Evolutionary conservation across 257 asterid species (phyloP), one percentile per base, ranked within the genome.

Genomic region (Ophiorrhiza pumila): DNA sequence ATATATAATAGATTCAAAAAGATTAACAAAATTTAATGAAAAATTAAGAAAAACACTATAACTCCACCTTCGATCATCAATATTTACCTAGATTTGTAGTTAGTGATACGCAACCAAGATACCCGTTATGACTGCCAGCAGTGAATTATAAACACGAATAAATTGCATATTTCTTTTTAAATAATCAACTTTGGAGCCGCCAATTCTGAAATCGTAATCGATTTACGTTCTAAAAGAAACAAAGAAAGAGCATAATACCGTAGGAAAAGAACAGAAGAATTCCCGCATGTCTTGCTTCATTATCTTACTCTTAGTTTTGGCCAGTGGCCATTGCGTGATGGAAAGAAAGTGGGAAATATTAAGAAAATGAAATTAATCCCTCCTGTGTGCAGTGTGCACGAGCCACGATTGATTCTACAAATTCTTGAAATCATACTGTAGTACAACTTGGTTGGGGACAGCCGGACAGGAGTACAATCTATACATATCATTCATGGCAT

Each of bases 71-170:
- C n/a, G 22, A 34, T 35, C 7, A 37, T 1, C 42, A 35, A 64
- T n/a, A 9, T 5, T 37, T 49, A 18, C 55, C 25, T 8, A 5
- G 25, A 11, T 45, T n/a, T 69, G 52, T 37, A 41, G 23, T 65
- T 41, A n/a, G 35, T 65, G 53, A 29, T 41, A 65, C 52, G 53
- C 53, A 41, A 65, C 53, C 46, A 12, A 65, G 69, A 65, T 65
- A 23, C 69, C 37, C 68, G 22, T 63, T 49, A 63, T 63, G 25
- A 39, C 34, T 17, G 32, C 20, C 53, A 42, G 50, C 69, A 63
- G 18, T 22, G 27, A 34, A 39, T 32, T 7, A 27, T 8, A 4
- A 1, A 63, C 7, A 15, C 1, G 23, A 9, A 13, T 25, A 27
- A 5, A 0, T 2, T 57, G 62, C 35, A 25, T 27, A 34, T 3